phyloP scores from a whole-genome alignment of 495 filamentous ascomycete genomes.

The Penicillium mononematosum region DNA sequence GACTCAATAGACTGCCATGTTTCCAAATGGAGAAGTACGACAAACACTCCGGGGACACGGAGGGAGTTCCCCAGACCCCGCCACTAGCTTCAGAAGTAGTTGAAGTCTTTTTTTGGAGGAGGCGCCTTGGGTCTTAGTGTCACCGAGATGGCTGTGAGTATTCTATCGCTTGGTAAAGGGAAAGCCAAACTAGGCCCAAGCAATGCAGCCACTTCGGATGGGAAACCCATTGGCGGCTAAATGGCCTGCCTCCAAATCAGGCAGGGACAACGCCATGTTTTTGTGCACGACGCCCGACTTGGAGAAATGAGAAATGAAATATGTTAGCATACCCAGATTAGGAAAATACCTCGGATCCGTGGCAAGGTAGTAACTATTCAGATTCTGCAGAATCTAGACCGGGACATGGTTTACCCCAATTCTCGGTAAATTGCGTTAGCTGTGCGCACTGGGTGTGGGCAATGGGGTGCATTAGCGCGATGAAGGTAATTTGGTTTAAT shows the following conservation, averaged over 20 bases:
- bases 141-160: slow-evolving; percentile 1
- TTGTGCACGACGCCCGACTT: neutral
- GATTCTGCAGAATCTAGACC: slow-evolving; percentile 13
- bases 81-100: neutral
- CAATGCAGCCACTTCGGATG: neutral
- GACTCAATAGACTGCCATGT: neutral
- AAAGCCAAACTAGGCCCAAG: neutral
- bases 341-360: slow-evolving; percentile 16
- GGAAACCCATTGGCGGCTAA: slow-evolving; percentile 14
- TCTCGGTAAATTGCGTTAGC: slow-evolving; percentile 15
- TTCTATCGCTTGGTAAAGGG: slow-evolving; percentile 1
- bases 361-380: slow-evolving; percentile 15
- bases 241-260: neutral
- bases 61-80: slow-evolving; percentile 16
- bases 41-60: slow-evolving; percentile 30
- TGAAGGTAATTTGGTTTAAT: neutral
- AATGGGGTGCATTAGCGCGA: slow-evolving; percentile 9
- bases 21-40: slow-evolving; percentile 22
- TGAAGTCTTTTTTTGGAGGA: slow-evolving; percentile 7
- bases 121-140: slow-evolving; percentile 2
- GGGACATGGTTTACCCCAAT: slow-evolving; percentile 1
- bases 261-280: neutral
- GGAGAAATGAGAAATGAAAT: neutral
- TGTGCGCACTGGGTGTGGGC: neutral
- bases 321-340: slow-evolving; percentile 2